Conservation (phyloP, 805 yeast genomes). For the Zygoascus ofunaensis region DNA sequence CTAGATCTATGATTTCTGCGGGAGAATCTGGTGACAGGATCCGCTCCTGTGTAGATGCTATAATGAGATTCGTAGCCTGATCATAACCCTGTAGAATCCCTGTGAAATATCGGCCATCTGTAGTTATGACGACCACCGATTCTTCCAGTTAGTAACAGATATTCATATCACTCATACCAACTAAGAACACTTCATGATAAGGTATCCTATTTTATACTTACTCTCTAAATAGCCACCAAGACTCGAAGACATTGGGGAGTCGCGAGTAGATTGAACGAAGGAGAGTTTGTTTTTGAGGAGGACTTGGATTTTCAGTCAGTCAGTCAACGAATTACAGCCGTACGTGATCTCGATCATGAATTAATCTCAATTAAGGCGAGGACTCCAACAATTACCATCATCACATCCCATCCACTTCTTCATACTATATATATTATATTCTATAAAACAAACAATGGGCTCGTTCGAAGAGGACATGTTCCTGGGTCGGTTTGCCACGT, state of each 20-base stretch:
- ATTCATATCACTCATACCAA: neutral
- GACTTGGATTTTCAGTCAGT: too few relatives aligned
- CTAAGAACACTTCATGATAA: neutral
- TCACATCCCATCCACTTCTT: neutral
- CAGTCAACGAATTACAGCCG: too few relatives aligned
- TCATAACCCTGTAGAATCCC: slow-evolving; percentile 32
- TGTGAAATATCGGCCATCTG: slow-evolving; percentile 27
- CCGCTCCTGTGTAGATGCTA: slow-evolving; percentile 24
- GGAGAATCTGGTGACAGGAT: slow-evolving; percentile 21
- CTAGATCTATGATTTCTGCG: slow-evolving; percentile 22
- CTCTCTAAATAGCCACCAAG: slow-evolving; percentile 19
- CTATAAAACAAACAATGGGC: neutral
- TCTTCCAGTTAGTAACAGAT: slow-evolving; percentile 10
- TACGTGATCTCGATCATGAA: too few relatives aligned
- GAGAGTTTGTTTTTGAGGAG: neutral
- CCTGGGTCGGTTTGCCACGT: slow-evolving; percentile 3
- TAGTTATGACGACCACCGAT: slow-evolving; percentile 25
- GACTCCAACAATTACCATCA: neutral
- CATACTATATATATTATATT: too few relatives aligned
- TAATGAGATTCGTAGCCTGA: slow-evolving; percentile 28
- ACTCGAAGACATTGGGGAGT: slow-evolving; percentile 15
- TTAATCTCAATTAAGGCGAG: too few relatives aligned
- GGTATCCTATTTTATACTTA: slow-evolving; percentile 12
- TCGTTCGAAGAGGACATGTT: slow-evolving; percentile 3
- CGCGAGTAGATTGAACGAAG: neutral